Evolutionary conservation across 148 eudicot genomes (phyloP), one percentile per base, ranked within the genome.

Genomic region (Drosera capensis): DNA sequence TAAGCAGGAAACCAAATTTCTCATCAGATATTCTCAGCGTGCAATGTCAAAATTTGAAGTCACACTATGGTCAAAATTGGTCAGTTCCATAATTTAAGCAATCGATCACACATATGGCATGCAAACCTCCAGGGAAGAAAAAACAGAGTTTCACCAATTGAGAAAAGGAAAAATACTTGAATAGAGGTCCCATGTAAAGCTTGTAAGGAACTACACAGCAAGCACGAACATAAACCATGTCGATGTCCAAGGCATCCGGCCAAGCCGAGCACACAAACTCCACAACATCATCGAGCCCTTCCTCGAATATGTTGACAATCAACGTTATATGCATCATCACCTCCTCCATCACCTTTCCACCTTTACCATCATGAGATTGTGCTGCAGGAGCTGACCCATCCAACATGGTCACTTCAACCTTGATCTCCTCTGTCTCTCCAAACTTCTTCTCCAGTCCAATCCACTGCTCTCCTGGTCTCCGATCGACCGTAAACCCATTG

Each of bases 381-480:
- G 62, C 45, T 57, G 56, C 52, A 48, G 92, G 84, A 35, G 45
- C 31, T 50, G 75, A 78, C 26, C 77, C 81, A 62, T 78, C 87
- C 53, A 75, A 80, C 97, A 80, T 73, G 17, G 97, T 90, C 13
- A 71, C 95, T 62, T 90, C 97, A 28, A 80, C 64, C 67, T 75
- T 78, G 40, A 90, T 84, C 45, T 75, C 78, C 65, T 90, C 95
- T 5, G 68, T 71, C 30, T 71, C 68, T 23, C 82, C 80, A 24
- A 73, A 78, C 28, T 67, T 63, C 60, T 68, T 75, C 23, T 56
- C 73, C 67, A 90, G 55, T 57, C 73, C 68, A 53, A 84, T 67
- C 93, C 95, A 90, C 67, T 84, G 87, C 66, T 90, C 85, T 43
- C 93, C 87, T 6, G 80, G 77, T 38, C 86, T 61, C 63, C 71